Conservation (phyloP, 345 rosid species). For the Lepidium africanum region DNA sequence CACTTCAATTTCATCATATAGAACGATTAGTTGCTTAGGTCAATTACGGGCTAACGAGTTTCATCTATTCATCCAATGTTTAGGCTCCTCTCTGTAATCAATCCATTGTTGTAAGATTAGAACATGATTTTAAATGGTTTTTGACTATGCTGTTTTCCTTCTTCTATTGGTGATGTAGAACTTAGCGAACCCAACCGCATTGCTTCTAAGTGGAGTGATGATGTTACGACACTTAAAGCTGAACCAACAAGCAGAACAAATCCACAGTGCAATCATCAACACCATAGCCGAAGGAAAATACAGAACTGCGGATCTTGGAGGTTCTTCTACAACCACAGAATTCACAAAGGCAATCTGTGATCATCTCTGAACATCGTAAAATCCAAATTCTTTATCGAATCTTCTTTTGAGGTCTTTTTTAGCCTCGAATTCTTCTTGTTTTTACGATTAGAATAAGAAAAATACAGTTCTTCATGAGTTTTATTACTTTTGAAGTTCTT, state of each 20-base stretch:
- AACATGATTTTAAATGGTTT: too few species aligned
- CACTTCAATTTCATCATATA: not conserved
- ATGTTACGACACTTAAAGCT: conserved; percentile 86
- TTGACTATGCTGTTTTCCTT: too few species aligned
- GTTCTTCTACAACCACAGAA: conserved; percentile 60
- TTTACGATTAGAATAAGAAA: conserved; percentile 18
- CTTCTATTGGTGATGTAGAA: conserved; percentile 38
- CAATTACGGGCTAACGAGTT: not conserved
- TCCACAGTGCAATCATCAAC: conserved; percentile 69
- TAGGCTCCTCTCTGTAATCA: too few species aligned
- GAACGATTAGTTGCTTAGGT: not conserved
- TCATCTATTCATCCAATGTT: too few species aligned
- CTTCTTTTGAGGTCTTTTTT: not conserved
- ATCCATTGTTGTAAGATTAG: too few species aligned
- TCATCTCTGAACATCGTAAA: conserved; percentile 52
- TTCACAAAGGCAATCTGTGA: conserved; percentile 87
- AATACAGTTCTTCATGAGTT: conserved; percentile 4
- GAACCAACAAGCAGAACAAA: conserved; percentile 73
- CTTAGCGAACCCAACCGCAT: conserved; percentile 96
- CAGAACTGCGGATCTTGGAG: conserved; percentile 96
- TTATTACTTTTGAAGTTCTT: not conserved
- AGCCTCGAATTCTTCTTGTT: conserved; percentile 16
- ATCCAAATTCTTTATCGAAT: conserved; percentile 15
- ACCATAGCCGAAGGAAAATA: conserved; percentile 87
- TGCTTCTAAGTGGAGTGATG: conserved; percentile 68